phyloP scores from a whole-genome alignment of 495 filamentous ascomycete genomes.

The Aspergillus asperescens region DNA sequence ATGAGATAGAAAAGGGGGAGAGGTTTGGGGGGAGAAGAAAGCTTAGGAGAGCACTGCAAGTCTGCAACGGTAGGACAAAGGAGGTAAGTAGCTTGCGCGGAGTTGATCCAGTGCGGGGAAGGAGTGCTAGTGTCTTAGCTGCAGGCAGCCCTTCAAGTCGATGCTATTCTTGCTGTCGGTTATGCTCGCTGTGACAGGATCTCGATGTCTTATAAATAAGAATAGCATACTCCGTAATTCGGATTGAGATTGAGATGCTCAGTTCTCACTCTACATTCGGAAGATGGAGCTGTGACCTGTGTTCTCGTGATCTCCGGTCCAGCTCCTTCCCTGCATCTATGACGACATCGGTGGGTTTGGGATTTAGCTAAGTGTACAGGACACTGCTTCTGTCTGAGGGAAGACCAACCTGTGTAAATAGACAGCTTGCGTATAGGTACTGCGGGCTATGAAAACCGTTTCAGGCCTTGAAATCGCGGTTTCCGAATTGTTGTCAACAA shows the following conservation, averaged over 20 bases:
- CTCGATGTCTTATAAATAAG: constrained; percentile 4
- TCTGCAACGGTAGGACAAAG: neutral
- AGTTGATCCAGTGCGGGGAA: constrained; percentile 17
- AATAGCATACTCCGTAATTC: neutral
- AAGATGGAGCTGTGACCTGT: neutral
- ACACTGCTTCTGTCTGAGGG: neutral
- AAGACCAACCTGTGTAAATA: neutral
- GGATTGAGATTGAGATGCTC: neutral
- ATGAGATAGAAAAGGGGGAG: constrained; percentile 14
- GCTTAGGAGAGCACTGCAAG: constrained; percentile 19
- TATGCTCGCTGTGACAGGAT: neutral
- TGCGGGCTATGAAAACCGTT: neutral
- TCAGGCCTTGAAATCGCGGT: too few species aligned
- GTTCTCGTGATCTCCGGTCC: neutral
- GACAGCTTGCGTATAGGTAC: neutral
- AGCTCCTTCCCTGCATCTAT: neutral
- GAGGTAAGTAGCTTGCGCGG: constrained; percentile 3
- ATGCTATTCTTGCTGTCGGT: neutral
- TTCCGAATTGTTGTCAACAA: neutral
- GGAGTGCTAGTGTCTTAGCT: constrained; percentile 7
- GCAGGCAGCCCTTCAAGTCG: neutral
- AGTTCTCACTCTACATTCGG: neutral
- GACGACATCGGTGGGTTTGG: neutral
- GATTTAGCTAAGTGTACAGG: neutral
- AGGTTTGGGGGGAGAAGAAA: constrained; percentile 23